Base-by-base conservation (phyloP, 768 basidiomycete species). In the Pholiota microspora region DNA sequence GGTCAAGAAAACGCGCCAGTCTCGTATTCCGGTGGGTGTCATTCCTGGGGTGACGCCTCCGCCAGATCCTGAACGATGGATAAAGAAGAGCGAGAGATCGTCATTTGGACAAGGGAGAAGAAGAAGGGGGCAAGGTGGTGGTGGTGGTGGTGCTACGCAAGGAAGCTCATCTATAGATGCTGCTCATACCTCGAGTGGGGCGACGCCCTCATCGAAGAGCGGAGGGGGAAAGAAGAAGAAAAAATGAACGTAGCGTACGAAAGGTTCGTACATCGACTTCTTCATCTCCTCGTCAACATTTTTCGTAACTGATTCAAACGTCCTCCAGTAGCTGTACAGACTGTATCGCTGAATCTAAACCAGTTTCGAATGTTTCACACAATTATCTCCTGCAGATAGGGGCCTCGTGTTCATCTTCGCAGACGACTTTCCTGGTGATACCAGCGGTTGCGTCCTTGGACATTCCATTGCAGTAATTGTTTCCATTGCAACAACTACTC, bases 11-110 rank as follows among this genome's bases (percentile, higher is more conserved):
- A 77, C 81, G 60, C 79, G 86, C 55, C 80, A 70, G 69, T 80
- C 81, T 58, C 84, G 89, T 64, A 77, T 92, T 15, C 90, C 91
- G 12, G 76, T 80, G 51, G 86, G 87, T n/a, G 86, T 92, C 18
- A 69, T 84, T 23, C 87, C 84, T 15, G 90, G 91, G 16, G 83
- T 89, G 10, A 91, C 90, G 3, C 89, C 90, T 25, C 78, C 84
- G 15, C 91, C 92, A 28, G 91, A 93, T 71, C 89, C 91, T 23
- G 91, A 93, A 68, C 75, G 91, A 58, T 93, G 91, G 91, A 67
- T 93, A 56, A 93, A 93, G 81, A 93, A 91, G 75, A 88, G 82
- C 49, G 89, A 92, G 67, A 76, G 89, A 46, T 79, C 86, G 12
- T 81, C 76, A 24, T 83, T 80, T 66, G 74, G 75, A 15, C 74